These are phyloP conservation scores for Ganoderma resinaceum DNA, from an alignment of 1,284 basidiomycete genomes.

Conservation along the genomic window DNA sequence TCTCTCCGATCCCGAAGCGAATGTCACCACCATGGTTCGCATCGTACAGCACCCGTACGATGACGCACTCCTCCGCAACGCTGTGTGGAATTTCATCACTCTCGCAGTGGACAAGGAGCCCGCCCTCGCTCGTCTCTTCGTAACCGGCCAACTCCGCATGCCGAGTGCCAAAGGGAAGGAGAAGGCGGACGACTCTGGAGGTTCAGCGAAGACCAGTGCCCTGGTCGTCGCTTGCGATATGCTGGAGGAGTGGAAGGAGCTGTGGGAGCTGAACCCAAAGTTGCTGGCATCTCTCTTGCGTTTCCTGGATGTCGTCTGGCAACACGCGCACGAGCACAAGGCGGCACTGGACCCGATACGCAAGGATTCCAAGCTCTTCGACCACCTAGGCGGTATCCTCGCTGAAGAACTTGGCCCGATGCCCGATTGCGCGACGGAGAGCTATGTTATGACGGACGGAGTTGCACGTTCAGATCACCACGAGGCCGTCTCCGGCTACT, in stretches of 20 bases:
- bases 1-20: slow-evolving; percentile 73
- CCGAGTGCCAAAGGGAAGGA: slow-evolving; percentile 52
- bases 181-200: slow-evolving; percentile 37
- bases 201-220: slow-evolving; percentile 53
- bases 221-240: slow-evolving; percentile 72
- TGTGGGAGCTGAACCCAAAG: slow-evolving; percentile 80
- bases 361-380: slow-evolving; percentile 68
- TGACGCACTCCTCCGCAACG: slow-evolving; percentile 69
- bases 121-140: slow-evolving; percentile 84
- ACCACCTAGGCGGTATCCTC: slow-evolving; percentile 63
- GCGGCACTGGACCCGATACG: slow-evolving; percentile 62
- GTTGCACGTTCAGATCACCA: slow-evolving; percentile 65
- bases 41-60: slow-evolving; percentile 78
- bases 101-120: slow-evolving; percentile 88
- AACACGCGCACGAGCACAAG: slow-evolving; percentile 82
- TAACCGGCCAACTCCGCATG: slow-evolving; percentile 72
- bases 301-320: slow-evolving; percentile 86
- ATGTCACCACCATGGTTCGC: slow-evolving; percentile 64
- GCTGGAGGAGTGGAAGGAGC: slow-evolving; percentile 70
- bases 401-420: slow-evolving; percentile 70
- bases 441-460: slow-evolving; percentile 55
- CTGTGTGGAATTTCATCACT: slow-evolving; percentile 86
- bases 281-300: slow-evolving; percentile 78
- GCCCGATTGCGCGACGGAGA: slow-evolving; percentile 65
- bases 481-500: slow-evolving; percentile 64